phyloP scores from a whole-genome alignment of 805 yeast genomes.

The Blastobotrys terrestris region DNA sequence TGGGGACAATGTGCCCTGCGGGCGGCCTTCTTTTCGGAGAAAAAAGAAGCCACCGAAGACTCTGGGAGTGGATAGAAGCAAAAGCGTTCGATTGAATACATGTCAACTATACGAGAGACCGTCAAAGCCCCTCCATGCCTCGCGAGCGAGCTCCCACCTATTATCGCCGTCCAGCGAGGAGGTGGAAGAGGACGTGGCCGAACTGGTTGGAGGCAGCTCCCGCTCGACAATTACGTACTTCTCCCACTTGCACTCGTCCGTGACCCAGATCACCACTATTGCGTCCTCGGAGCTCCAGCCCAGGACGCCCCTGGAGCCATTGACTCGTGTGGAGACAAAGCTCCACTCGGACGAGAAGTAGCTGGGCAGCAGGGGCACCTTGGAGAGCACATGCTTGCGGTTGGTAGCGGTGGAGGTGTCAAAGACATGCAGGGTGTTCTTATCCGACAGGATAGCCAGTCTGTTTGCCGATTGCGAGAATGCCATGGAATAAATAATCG shows the following conservation, averaged over 20 bases:
- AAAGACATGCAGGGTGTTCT: slow-evolving; percentile 82
- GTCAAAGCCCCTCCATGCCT: slow-evolving; percentile 63
- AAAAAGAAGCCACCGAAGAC: too few species aligned
- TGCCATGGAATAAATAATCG: slow-evolving; percentile 72
- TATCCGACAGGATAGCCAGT: slow-evolving; percentile 83
- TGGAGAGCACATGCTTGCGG: slow-evolving; percentile 59
- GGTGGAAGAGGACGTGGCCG: slow-evolving; percentile 11
- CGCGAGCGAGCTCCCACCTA: slow-evolving; percentile 55
- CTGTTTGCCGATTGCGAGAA: slow-evolving; percentile 72
- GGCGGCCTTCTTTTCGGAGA: too few species aligned
- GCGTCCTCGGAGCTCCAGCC: slow-evolving; percentile 80
- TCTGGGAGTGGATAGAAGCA: too few species aligned
- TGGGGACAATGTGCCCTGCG: too few species aligned
- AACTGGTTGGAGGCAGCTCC: slow-evolving; percentile 14
- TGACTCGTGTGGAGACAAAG: slow-evolving; percentile 62
- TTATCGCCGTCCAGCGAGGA: slow-evolving; percentile 25
- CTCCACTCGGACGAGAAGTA: slow-evolving; percentile 87
- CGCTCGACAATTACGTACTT: slow-evolving; percentile 66
- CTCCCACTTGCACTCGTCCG: slow-evolving; percentile 72
- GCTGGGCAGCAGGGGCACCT: slow-evolving; percentile 58
- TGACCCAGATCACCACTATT: slow-evolving; percentile 66
- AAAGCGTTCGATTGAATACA: too few species aligned
- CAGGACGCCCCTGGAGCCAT: slow-evolving; percentile 40
- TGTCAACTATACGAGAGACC: slow-evolving; percentile 35
- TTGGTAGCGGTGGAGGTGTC: slow-evolving; percentile 40